Evolutionary conservation across 805 yeast species (phyloP), one percentile per base, ranked within the genome.

Genomic region (Nakazawaea ishiwadae): DNA sequence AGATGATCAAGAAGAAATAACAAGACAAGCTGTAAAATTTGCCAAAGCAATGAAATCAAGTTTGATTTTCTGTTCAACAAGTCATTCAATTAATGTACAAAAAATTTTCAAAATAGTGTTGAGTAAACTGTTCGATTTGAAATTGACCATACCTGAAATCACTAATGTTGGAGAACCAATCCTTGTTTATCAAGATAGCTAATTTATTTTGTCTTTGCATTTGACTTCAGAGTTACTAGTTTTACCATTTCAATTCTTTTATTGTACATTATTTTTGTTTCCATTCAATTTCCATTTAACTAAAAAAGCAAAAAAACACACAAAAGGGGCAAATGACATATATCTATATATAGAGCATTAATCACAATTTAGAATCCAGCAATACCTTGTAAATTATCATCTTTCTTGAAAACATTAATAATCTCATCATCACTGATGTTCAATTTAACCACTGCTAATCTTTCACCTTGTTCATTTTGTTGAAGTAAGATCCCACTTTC

Each of bases 51-150:
- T 91, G 96, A 81, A 80, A 53, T 84, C 96, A 4, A 71, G 79
- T 19, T 69, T 91, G 41, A 75, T 91, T 5, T 93, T 91, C 61
- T 84, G 95, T 51, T 90, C 97, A 7, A 86, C 98, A 0, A 79
- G 89, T 51, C 91, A 86, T 51, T 87, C 96, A 2, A 86, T 93
- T 47, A 93, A 91, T 51, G 85, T 91, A 17, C 96, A 90, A 57
- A 90, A 90, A 64, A 88, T 91, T 20, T 91, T 91, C 69, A 93
- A 93, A 61, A 79, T 91, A 31, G 82, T 91, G 20, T 75, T 91
- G 33, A 83, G 96, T 19, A 90, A 89, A 58, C 93, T 95, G 4
- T 91, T 91, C 59, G 96, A 89, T 58, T 66, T 91, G 52, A 80
- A 79, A 49, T 66, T 91, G 51, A 84, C 83, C 37, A 71, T 91